Base-by-base conservation (phyloP, 768 basidiomycete species). In the Phylloporus arenicola region DNA sequence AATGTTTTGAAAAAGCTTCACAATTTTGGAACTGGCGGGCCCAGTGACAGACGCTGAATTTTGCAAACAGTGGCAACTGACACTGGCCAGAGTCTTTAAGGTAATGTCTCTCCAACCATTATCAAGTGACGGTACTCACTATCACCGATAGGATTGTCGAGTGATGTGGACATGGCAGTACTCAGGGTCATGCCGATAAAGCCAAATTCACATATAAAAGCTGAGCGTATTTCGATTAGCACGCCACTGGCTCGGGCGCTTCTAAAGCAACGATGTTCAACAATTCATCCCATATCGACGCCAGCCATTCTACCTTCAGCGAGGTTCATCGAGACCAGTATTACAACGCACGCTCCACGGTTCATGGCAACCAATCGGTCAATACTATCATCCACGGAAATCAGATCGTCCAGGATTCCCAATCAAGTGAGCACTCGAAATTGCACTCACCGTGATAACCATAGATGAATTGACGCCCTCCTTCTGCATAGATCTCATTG, bases 331-430 rank as follows among this genome's bases (percentile, higher is more conserved):
- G 47, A n/a, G 56, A 57, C 12, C 57, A 57, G 35, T 50, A 53
- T 24, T 48, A 52, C 42, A 57, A 37, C 19, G 14, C 48, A 2
- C 44, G 45, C 3, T 27, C 51, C 16, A 54, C 48, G 8, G 48
- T 60, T 4, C 58, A 60, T n/a, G 59, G 59, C 3, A 51, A 49
- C 33, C 58, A 61, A 30, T 55, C 40, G 6, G 42, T 57, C 45
- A 38, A 53, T 30, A 60, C 46, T 6, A 25, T 61, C 41, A 43
- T 61, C 41, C 34, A 61, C 14, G 59, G 58, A 16, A 57, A 60
- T 44, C 59, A 61, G 22, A 53, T 57, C 22, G 3, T 54, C 12
- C 60, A 59, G 31, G 52, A 51, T 38, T 38, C 50, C 12, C 43
- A 48, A 24, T 44, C 48, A 13, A 44, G 57, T 59, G 31, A 39